Conservation (phyloP, 306 rosid genomes). For the Cucumis cinereus region DNA sequence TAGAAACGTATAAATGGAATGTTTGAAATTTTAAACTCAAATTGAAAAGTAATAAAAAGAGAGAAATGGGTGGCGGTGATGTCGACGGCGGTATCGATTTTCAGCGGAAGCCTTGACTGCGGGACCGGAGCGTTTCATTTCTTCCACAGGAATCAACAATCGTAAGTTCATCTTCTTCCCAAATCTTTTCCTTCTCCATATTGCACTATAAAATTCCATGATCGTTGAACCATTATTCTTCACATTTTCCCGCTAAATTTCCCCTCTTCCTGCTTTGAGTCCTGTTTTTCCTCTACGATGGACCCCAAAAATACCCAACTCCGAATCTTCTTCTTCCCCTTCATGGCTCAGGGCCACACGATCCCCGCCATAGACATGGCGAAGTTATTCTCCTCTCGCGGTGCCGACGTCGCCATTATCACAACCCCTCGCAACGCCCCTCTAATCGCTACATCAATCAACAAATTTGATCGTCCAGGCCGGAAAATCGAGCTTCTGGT, state of each 20-base stretch:
- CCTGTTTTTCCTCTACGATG: background rate
- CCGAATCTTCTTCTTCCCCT: conserved; percentile 24
- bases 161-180: background rate
- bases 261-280: background rate
- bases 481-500: background rate
- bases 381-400: conserved; percentile 19
- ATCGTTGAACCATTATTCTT: background rate
- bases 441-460: conserved; percentile 5
- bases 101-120: background rate
- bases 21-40: background rate
- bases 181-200: background rate
- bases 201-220: background rate
- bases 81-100: background rate
- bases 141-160: background rate
- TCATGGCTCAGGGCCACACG: conserved; percentile 23
- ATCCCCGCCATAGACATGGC: conserved; percentile 28
- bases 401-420: conserved; percentile 17
- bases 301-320: conserved; percentile 1
- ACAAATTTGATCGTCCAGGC: background rate
- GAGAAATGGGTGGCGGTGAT: background rate
- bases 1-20: background rate
- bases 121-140: background rate
- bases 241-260: background rate
- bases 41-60: background rate
- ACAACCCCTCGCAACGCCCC: conserved; percentile 17